Evolutionary conservation across 2,329 filamentous ascomycete species (phyloP), one percentile per base, ranked within the genome.

Genomic region (Colletotrichum echinochloae): DNA sequence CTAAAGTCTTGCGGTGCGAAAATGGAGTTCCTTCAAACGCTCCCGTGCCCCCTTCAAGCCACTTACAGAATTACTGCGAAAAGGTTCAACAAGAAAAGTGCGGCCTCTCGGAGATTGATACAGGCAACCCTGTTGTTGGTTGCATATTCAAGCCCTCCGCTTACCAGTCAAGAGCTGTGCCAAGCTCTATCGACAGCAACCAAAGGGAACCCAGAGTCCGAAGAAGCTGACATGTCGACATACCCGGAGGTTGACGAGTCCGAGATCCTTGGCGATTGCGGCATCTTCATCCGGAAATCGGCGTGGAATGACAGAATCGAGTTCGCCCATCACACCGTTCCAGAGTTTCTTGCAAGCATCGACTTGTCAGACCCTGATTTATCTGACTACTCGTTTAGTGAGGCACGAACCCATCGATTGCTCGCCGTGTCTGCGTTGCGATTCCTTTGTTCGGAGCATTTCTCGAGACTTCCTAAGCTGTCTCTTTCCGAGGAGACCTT

Each of bases 231-330:
- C 1, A 26, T 18, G 8, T 28, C 23, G 12, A 41, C 23, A 18
- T 62, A 64, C 33, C 65, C 65, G 8, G 65, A 67, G 30, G 30
- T 64, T 4, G 65, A 63, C 6, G 60, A 64, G 44, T 35, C 41
- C 1, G 65, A 67, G n/a, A n/a, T 67, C 6, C 39, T 52, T 6
- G 33, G 20, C 14, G 26, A 39, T 8, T 63, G 65, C 12, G 52
- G 65, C 6, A 18, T 56, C 2, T 56, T 67, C 1, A 18, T 67
- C 18, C 28, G 9, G 5, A 64, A 30, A 14, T n/a, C 59, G 16
- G 14, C 11, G 2, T 5, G 9, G 8, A 16, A 11, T 18, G 23
- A 51, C 3, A 26, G 28, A 0, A 16, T 67, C 1, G 26, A n/a
- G 18, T 30, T 67, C 1, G 3, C 51, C 1, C 41, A 64, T 16